phyloP scores from a whole-genome alignment of 208 protist genomes.

The Leishmania turanica region DNA sequence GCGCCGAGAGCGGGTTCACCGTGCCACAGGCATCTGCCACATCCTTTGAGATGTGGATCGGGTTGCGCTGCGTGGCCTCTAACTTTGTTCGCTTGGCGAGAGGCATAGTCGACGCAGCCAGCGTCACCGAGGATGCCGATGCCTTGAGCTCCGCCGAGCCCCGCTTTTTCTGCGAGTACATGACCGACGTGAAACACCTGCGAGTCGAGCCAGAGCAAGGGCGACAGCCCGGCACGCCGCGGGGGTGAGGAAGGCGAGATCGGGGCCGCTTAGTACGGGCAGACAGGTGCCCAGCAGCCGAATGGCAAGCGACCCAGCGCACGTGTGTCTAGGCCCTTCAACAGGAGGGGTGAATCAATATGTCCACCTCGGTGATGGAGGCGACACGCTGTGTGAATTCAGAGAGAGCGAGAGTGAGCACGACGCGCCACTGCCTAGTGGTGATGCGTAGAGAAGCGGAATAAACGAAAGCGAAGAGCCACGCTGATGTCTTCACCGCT shows the following conservation, averaged over 20 bases:
- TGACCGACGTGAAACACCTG: not conserved
- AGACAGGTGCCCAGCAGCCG: not conserved
- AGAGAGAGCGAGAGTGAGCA: not conserved
- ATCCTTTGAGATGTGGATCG: conserved; percentile 86
- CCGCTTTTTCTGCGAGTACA: conserved; percentile 6
- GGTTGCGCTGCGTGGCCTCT: conserved; percentile 78
- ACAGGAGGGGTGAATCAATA: not conserved
- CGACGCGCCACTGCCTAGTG: not conserved
- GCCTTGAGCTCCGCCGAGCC: conserved; percentile 8
- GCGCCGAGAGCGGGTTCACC: conserved; percentile 72
- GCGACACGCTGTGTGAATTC: not conserved
- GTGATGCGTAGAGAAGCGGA: not conserved
- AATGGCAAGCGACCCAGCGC: not conserved
- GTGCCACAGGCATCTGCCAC: conserved; percentile 65
- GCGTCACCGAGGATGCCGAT: not conserved
- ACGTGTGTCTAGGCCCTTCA: not conserved
- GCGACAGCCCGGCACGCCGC: not conserved
- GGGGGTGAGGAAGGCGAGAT: not conserved
- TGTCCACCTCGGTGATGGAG: not conserved
- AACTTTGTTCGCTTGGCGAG: conserved; percentile 40
- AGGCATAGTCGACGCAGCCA: conserved; percentile 16
- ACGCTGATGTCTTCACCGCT: not conserved
- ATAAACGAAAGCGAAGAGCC: not conserved
- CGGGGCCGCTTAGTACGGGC: not conserved
- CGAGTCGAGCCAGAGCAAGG: not conserved